phyloP scores from a whole-genome alignment of 495 filamentous ascomycete genomes.

The Amphirosellinia nigrospora region DNA sequence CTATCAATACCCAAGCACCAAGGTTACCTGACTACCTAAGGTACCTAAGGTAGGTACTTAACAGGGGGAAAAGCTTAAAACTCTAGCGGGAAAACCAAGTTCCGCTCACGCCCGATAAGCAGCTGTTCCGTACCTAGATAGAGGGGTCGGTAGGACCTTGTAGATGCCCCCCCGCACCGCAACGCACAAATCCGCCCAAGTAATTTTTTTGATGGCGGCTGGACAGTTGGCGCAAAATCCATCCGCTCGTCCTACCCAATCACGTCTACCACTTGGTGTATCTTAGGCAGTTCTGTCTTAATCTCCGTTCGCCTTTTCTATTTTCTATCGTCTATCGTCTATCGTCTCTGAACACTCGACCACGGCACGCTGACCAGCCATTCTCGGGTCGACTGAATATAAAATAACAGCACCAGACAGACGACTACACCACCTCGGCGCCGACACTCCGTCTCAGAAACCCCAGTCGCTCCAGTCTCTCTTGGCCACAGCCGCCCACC shows the following conservation, averaged over 20 bases:
- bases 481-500: constrained; percentile 11
- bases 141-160: background rate
- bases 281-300: background rate
- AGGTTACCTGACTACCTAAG: no score
- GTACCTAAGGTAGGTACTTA: constrained; percentile 3
- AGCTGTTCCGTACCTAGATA: background rate
- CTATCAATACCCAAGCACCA: no score
- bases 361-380: background rate
- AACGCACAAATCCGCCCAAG: constrained; percentile 26
- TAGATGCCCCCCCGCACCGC: constrained; percentile 14
- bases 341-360: background rate
- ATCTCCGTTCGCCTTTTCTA: constrained; percentile 6
- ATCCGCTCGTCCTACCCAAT: constrained; percentile 19
- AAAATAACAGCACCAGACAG: background rate
- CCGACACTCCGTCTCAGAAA: background rate
- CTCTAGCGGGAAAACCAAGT: constrained; percentile 16
- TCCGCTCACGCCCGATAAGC: constrained; percentile 22
- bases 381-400: background rate
- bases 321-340: background rate
- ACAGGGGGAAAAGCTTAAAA: no score
- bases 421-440: constrained; percentile 5
- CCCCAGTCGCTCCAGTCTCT: constrained; percentile 1
- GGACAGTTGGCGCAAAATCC: background rate
- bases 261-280: background rate
- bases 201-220: constrained; percentile 20